Conservation (phyloP, 768 basidiomycete genomes). For the Mrakia hoshinonis region DNA sequence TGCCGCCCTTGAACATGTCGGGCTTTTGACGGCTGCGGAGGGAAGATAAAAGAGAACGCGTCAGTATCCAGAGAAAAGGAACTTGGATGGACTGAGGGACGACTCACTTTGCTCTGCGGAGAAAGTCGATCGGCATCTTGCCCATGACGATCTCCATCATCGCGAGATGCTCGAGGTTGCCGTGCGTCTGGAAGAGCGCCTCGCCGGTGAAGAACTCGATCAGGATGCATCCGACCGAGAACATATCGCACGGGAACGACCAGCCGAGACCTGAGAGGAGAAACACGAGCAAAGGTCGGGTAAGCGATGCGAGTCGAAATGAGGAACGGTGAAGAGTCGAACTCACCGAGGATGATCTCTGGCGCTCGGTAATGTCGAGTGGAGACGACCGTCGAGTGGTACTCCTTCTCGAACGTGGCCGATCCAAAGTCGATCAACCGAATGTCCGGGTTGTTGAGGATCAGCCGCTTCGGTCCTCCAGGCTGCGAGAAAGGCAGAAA, state of each 20-base stretch:
- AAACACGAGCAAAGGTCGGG: neutral
- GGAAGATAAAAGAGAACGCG: neutral
- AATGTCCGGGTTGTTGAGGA: conserved; percentile 80
- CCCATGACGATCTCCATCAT: conserved; percentile 99
- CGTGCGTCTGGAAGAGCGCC: conserved; percentile 98
- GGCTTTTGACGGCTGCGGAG: conserved; percentile 51
- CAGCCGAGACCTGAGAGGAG: conserved; percentile 73
- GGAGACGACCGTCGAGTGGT: conserved; percentile 95
- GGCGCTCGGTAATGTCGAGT: conserved; percentile 98
- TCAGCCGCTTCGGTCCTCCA: conserved; percentile 48
- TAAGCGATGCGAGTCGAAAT: neutral
- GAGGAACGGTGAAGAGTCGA: neutral
- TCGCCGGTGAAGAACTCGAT: conserved; percentile 97
- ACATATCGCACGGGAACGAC: conserved; percentile 97
- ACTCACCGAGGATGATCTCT: conserved; percentile 90
- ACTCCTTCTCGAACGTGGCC: conserved; percentile 94
- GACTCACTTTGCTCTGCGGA: conserved; percentile 38
- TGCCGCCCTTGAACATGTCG: conserved; percentile 81
- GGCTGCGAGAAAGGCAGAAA: conserved; percentile 5
- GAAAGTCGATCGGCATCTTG: conserved; percentile 81
- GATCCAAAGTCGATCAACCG: conserved; percentile 97
- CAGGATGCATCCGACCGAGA: conserved; percentile 95
- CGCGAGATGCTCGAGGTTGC: conserved; percentile 95
- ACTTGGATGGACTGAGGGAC: no score
- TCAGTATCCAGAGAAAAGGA: neutral